Evolutionary conservation across 768 basidiomycete genomes (phyloP).

Genomic region (Russula dissimulans): DNA sequence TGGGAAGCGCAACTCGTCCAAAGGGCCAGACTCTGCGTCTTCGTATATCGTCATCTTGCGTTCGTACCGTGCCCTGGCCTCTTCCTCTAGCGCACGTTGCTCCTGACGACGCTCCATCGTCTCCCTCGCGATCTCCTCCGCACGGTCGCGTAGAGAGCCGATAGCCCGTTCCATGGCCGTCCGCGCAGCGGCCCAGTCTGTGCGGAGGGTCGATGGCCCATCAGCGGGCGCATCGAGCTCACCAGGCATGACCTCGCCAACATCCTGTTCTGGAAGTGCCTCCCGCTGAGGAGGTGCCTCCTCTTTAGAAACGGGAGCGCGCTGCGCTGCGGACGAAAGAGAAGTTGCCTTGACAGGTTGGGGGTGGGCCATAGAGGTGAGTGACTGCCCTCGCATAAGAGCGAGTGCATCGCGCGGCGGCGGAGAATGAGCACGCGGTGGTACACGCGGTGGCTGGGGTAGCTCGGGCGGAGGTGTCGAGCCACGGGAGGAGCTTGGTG

Average conservation of each 20-base stretch:
- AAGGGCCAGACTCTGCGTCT: conserved; percentile 4
- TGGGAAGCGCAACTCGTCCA: conserved; percentile 14
- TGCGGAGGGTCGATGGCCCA: background rate
- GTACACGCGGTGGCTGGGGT: conserved; percentile 8
- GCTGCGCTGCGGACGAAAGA: background rate
- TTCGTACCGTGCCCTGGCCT: background rate
- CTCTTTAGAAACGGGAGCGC: background rate
- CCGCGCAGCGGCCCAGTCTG: conserved; percentile 12
- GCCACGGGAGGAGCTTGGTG: conserved; percentile 8
- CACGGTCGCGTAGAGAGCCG: conserved; percentile 7
- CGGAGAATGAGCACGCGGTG: conserved; percentile 7
- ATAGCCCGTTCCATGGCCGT: conserved; percentile 15
- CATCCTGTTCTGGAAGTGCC: conserved; percentile 9
- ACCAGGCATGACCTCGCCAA: conserved; percentile 11
- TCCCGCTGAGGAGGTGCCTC: background rate
- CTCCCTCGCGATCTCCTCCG: conserved; percentile 8
- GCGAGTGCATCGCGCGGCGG: conserved; percentile 15
- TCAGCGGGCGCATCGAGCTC: conserved; percentile 7
- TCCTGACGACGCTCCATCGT: conserved; percentile 9
- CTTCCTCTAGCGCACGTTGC: conserved; percentile 6
- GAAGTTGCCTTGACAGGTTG: background rate
- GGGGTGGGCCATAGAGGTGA: conserved; percentile 3
- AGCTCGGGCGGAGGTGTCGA: conserved; percentile 14
- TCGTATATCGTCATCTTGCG: conserved; percentile 15
- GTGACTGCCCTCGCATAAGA: conserved; percentile 15